Evolutionary conservation across 2,329 filamentous ascomycete genomes (phyloP).

Genomic region (Fusarium sp.): DNA sequence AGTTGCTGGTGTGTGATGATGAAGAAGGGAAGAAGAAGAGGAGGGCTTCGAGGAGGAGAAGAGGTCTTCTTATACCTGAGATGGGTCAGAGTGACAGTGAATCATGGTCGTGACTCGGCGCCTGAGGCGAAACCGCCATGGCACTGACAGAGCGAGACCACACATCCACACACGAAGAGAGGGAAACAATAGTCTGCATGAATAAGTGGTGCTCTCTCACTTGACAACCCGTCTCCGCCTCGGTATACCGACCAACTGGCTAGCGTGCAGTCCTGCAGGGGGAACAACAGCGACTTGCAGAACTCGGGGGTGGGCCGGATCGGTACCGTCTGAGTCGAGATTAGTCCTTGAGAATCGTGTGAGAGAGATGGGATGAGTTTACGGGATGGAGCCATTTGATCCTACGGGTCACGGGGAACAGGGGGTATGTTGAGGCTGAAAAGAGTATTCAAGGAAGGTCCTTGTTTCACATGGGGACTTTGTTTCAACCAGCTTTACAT

Average conservation of each 20-base stretch:
- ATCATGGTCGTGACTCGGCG: conserved; percentile 8
- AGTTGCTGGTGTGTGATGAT: conserved; percentile 11
- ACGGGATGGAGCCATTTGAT: not conserved
- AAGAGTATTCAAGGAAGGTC: not conserved
- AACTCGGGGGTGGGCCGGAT: not conserved
- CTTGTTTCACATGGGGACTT: conserved; percentile 20
- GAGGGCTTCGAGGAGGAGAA: not conserved
- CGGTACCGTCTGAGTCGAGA: not conserved
- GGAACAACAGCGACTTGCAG: not conserved
- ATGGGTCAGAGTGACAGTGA: conserved; percentile 16
- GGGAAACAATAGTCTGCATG: conserved; percentile 3
- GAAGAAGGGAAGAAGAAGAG: conserved; percentile 13
- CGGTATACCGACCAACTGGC: conserved; percentile 4
- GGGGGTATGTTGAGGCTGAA: not conserved
- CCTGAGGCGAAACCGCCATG: not conserved
- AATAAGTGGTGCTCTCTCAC: not conserved
- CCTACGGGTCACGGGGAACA: conserved; percentile 2
- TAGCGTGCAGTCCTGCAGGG: conserved; percentile 10
- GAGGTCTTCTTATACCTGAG: conserved; percentile 23
- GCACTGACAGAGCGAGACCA: not conserved
- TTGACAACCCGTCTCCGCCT: not conserved
- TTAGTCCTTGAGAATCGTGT: not conserved
- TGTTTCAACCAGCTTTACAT: not conserved
- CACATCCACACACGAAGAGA: not conserved
- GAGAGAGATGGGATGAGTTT: not conserved